phyloP scores from a whole-genome alignment of 192 early-diverging fungal genomes.

The Coemansia furcata region DNA sequence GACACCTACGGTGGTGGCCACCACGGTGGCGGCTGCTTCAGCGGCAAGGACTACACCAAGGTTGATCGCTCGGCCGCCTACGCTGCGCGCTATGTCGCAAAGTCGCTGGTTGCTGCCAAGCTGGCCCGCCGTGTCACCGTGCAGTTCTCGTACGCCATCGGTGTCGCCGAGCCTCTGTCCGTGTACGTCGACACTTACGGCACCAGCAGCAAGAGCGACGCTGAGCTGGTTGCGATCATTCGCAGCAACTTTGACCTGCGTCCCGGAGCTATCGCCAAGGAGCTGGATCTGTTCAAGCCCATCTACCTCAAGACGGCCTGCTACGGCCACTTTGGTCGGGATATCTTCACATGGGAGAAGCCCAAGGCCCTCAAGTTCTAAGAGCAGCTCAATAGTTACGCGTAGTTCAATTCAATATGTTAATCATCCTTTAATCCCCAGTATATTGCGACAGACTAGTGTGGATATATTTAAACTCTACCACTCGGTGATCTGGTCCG shows the following conservation, averaged over 20 bases:
- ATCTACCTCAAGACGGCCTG: slow-evolving; percentile 95
- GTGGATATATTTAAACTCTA: not conserved
- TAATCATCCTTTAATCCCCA: not conserved
- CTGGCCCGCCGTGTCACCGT: slow-evolving; percentile 91
- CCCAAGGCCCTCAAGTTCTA: slow-evolving; percentile 77
- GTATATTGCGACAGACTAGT: too few relatives aligned
- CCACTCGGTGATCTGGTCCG: slow-evolving; percentile 54
- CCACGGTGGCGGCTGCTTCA: slow-evolving; percentile 99
- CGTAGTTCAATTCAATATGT: not conserved
- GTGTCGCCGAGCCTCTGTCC: slow-evolving; percentile 96
- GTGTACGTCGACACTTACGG: slow-evolving; percentile 97
- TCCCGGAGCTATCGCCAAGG: slow-evolving; percentile 97
- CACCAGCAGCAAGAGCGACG: slow-evolving; percentile 85
- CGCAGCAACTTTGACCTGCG: slow-evolving; percentile 99
- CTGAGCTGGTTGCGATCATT: slow-evolving; percentile 90
- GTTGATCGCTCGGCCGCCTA: slow-evolving; percentile 98
- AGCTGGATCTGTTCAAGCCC: slow-evolving; percentile 97
- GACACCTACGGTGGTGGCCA: slow-evolving; percentile 88
- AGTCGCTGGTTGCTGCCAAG: slow-evolving; percentile 91
- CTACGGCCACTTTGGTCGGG: slow-evolving; percentile 93
- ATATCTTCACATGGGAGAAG: slow-evolving; percentile 93
- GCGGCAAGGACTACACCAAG: slow-evolving; percentile 99
- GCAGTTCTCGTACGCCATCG: slow-evolving; percentile 98
- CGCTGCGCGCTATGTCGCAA: slow-evolving; percentile 97
- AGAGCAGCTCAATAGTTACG: not conserved